These are phyloP conservation scores for Phellopilus nigrolimitatus DNA, from an alignment of 1,284 basidiomycete genomes.

Conservation along the genomic window DNA sequence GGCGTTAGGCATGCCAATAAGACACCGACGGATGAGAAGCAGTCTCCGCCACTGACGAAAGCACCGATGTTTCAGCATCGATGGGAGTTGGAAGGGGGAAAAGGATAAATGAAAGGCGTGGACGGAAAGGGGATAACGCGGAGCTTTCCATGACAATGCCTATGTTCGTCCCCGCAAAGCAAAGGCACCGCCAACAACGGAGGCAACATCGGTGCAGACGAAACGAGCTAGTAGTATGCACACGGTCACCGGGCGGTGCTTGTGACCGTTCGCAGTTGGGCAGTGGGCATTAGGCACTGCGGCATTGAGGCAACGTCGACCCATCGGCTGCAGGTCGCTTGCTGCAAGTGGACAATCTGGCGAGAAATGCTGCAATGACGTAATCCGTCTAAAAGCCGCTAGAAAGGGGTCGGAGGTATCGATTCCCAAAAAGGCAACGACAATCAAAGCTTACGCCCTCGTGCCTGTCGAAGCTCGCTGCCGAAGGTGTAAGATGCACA, in stretches of 20 bases:
- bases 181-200: no score
- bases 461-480: not conserved
- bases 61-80: not conserved
- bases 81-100: not conserved
- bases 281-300: no score
- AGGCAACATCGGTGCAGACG: no score
- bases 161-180: no score
- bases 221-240: no score
- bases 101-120: not conserved
- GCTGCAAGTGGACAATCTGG: not conserved
- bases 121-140: not conserved
- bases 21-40: no score
- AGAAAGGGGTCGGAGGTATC: not conserved
- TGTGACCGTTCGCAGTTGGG: no score
- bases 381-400: not conserved
- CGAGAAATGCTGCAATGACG: not conserved
- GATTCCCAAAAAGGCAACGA: constrained; percentile 2
- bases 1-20: not conserved
- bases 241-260: no score
- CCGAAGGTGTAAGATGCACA: not conserved
- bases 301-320: no score
- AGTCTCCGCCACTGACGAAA: not conserved
- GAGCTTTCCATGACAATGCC: no score
- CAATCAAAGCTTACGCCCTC: not conserved
- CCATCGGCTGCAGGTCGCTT: no score